Evolutionary conservation across 768 basidiomycete genomes (phyloP).

Genomic region (Kondoa subrosea): DNA sequence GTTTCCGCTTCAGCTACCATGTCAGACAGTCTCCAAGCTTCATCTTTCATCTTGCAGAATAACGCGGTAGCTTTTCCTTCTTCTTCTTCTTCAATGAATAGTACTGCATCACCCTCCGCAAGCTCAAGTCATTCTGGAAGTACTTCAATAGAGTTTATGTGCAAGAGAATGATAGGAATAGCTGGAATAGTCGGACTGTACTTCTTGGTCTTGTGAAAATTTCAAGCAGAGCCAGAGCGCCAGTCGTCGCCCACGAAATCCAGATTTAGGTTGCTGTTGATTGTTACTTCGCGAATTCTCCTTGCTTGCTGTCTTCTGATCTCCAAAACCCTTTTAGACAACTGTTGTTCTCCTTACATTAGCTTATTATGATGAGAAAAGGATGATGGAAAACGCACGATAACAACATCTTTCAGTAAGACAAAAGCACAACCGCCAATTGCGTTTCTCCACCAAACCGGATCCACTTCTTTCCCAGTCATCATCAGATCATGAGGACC

Average conservation of each 20-base stretch:
- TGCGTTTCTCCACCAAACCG: background rate
- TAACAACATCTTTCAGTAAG: background rate
- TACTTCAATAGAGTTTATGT: no score
- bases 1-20: no score
- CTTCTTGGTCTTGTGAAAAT: no score
- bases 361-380: background rate
- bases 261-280: background rate
- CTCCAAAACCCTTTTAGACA: background rate
- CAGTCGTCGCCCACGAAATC: background rate
- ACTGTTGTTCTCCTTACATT: background rate
- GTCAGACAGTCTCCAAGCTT: no score
- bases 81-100: no score
- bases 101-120: no score
- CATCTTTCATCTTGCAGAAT: no score
- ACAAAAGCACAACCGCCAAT: background rate
- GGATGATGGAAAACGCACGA: background rate
- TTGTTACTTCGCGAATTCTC: background rate
- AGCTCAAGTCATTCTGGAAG: no score
- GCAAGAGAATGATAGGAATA: no score
- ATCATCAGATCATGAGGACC: background rate
- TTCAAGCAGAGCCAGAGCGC: background rate
- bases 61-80: no score
- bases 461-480: background rate
- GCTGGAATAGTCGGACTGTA: no score
- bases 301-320: background rate